phyloP scores from a whole-genome alignment of 371 early-diverging fungal genomes.

The Entomophthora muscae region DNA sequence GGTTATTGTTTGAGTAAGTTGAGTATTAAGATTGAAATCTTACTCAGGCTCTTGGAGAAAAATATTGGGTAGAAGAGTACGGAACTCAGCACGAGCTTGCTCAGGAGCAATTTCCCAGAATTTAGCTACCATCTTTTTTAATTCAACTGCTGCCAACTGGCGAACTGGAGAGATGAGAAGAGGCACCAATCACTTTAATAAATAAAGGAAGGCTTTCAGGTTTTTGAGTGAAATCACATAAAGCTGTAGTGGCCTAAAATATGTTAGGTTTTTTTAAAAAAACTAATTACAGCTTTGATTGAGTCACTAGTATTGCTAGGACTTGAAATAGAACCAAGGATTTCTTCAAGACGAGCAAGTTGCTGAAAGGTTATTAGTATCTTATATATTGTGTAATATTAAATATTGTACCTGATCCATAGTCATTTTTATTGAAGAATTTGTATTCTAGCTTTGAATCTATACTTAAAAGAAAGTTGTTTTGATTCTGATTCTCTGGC shows the following conservation, averaged over 20 bases:
- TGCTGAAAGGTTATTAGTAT: no score
- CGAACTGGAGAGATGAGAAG: constrained; percentile 29
- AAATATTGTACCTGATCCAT: no score
- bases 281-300: background rate
- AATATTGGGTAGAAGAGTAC: constrained; percentile 39
- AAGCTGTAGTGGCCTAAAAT: background rate
- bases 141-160: constrained; percentile 78
- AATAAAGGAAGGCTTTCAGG: background rate
- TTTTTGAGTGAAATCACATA: background rate
- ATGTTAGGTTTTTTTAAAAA: background rate
- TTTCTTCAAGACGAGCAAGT: background rate
- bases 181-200: background rate
- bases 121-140: constrained; percentile 54
- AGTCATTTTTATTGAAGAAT: no score
- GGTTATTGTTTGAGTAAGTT: no score
- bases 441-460: no score
- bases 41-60: constrained; percentile 56
- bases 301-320: background rate
- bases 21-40: no score
- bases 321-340: background rate
- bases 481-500: no score
- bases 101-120: constrained; percentile 52
- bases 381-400: no score
- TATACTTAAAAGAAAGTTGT: no score
- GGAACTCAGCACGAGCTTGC: constrained; percentile 30